Evolutionary conservation across 495 filamentous ascomycete genomes (phyloP).

Genomic region (Xylaria sp.): DNA sequence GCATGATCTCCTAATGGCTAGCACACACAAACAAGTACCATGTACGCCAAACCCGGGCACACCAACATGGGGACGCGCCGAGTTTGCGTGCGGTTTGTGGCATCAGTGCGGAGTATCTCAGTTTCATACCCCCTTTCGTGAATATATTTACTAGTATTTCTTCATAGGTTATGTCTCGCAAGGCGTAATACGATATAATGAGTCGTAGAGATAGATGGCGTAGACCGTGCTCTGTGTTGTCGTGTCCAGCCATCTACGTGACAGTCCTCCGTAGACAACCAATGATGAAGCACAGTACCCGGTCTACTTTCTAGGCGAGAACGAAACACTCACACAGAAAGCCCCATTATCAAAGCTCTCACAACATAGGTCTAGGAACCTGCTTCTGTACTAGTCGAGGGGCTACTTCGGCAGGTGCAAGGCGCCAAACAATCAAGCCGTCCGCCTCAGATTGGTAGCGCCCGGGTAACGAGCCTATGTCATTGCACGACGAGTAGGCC

Average conservation of each 20-base stretch:
- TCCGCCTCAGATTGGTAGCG: background rate
- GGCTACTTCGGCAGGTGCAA: constrained; percentile 15
- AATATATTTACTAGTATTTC: constrained; percentile 5
- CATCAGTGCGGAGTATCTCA: constrained; percentile 6
- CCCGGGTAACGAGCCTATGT: background rate
- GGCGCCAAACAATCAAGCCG: background rate
- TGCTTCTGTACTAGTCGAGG: constrained; percentile 3
- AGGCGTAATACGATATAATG: background rate
- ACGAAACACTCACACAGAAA: constrained; percentile 2
- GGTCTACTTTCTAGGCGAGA: background rate
- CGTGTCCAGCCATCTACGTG: background rate
- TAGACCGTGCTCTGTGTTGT: background rate
- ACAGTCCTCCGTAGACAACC: background rate
- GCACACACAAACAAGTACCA: constrained; percentile 12
- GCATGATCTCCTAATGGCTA: constrained; percentile 26
- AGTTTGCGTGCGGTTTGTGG: constrained; percentile 14
- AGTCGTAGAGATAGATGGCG: background rate
- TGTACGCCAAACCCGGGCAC: background rate
- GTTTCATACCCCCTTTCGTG: constrained; percentile 7
- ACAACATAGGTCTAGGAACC: constrained; percentile 8
- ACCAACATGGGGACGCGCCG: background rate
- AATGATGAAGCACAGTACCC: background rate
- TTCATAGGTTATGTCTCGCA: background rate
- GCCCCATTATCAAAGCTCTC: background rate
- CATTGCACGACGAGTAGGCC: constrained; percentile 27